Evolutionary conservation across 164 flowering plant species (phyloP).

Genomic region (grape (Vitis vinifera)): ASM3070453v1 NC_081806.1:20598001-20598500

Average conservation of each 20-base stretch:
- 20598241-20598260: constrained; percentile 56
- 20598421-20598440: not conserved
- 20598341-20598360: constrained; percentile 27
- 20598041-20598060: not conserved
- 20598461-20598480: not conserved
- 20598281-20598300: constrained; percentile 50
- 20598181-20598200: constrained; percentile 88
- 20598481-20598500: not conserved
- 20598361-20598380: not conserved
- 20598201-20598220: constrained; percentile 28
- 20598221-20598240: constrained; percentile 25
- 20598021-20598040: no score
- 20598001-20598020: no score
- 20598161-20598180: constrained; percentile 90
- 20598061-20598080: not conserved
- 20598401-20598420: not conserved
- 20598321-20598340: constrained; percentile 40
- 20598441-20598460: not conserved
- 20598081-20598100: not conserved
- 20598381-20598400: not conserved
- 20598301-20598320: constrained; percentile 48
- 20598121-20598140: constrained; percentile 54
- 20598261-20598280: constrained; percentile 38
- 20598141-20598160: constrained; percentile 78
- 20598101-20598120: constrained; percentile 9